Conservation (phyloP, 768 basidiomycete species). For the Tulasnella sp. region DNA sequence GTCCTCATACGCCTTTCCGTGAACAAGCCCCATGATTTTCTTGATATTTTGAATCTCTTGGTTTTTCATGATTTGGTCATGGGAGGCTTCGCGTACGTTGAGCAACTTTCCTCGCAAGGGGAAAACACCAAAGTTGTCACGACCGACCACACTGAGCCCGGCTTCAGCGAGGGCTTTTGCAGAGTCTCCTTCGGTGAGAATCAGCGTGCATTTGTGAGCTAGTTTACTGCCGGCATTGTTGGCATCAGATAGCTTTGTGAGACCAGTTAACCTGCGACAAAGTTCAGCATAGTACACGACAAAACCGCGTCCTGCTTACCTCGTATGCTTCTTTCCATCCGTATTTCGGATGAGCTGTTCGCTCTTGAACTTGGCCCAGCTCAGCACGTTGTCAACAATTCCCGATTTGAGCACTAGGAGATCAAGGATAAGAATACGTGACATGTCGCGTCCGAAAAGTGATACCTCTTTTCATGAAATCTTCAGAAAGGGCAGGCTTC, state of each 20-base stretch:
- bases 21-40: constrained; percentile 93
- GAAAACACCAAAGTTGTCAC: constrained; percentile 96
- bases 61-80: constrained; percentile 97
- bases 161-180: constrained; percentile 95
- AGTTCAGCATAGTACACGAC: not conserved
- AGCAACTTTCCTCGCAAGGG: constrained; percentile 92
- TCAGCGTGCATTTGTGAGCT: constrained; percentile 78
- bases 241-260: constrained; percentile 90
- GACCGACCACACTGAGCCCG: constrained; percentile 86
- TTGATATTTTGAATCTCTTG: constrained; percentile 94
- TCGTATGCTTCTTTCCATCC: constrained; percentile 78
- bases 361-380: constrained; percentile 95
- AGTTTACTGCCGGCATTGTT: constrained; percentile 88
- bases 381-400: constrained; percentile 82
- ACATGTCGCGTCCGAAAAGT: not conserved
- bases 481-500: constrained; percentile 71
- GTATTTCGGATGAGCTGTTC: constrained; percentile 95
- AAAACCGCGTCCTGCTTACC: constrained; percentile 35
- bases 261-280: constrained; percentile 59
- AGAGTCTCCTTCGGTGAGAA: constrained; percentile 97
- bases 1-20: constrained; percentile 76
- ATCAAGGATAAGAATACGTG: not conserved
- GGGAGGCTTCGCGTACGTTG: constrained; percentile 92
- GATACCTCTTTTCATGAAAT: constrained; percentile 87
- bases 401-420: constrained; percentile 67